These are phyloP conservation scores for Paulownia fortunei DNA, from an alignment of 257 asterid genomes.

Conservation along the genomic window DNA sequence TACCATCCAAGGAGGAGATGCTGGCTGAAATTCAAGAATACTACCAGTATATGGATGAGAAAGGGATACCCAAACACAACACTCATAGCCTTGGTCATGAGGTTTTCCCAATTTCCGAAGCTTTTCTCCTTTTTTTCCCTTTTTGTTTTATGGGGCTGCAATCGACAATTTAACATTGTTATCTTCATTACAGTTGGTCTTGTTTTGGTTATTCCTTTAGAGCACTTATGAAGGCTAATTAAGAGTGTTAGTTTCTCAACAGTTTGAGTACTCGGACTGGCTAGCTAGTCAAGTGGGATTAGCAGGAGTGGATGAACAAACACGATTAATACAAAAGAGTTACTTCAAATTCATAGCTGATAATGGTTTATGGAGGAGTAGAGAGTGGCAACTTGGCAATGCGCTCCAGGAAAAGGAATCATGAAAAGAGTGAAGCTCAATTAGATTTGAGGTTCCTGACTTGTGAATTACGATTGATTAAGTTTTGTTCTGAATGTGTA, in stretches of 20 bases:
- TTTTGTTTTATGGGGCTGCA: too few species aligned
- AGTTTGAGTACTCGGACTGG: slow-evolving; percentile 60
- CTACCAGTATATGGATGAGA: slow-evolving; percentile 41
- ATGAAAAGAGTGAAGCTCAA: not conserved
- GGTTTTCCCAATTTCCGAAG: not conserved
- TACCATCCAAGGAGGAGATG: slow-evolving; percentile 55
- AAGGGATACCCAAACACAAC: slow-evolving; percentile 41
- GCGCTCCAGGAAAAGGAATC: not conserved
- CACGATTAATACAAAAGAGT: slow-evolving; percentile 4
- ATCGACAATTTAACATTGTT: not conserved
- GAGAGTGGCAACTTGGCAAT: slow-evolving; percentile 29
- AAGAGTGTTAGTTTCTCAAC: slow-evolving; percentile 15
- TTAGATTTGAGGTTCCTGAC: not conserved
- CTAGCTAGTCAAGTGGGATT: slow-evolving; percentile 45
- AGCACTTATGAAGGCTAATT: not conserved
- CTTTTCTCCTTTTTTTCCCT: too few species aligned
- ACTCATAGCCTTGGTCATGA: slow-evolving; percentile 28
- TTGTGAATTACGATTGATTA: not conserved
- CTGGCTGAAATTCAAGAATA: slow-evolving; percentile 39
- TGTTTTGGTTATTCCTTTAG: not conserved
- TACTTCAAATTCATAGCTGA: slow-evolving; percentile 16
- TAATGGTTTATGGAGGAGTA: slow-evolving; percentile 19
- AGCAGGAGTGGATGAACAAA: slow-evolving; percentile 32
- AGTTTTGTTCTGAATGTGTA: not conserved
- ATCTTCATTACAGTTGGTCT: not conserved